phyloP scores from a whole-genome alignment of 257 asterid genomes.

The Penstemon davidsonii region DNA sequence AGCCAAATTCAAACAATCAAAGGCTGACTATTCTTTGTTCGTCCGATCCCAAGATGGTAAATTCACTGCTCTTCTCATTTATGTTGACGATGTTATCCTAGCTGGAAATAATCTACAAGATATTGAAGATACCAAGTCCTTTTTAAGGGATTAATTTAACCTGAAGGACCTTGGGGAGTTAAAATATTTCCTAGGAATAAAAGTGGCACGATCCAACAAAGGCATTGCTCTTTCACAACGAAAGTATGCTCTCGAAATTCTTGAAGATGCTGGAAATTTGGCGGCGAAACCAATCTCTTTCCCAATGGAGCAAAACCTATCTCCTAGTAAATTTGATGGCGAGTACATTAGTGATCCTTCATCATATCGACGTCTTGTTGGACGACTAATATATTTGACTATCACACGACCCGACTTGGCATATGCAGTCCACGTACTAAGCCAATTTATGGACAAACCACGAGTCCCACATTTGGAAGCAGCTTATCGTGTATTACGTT shows the following conservation, averaged over 20 bases:
- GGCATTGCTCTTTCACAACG: not conserved
- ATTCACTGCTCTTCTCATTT: not conserved
- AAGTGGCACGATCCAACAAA: not conserved
- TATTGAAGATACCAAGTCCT: not conserved
- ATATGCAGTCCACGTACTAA: not conserved
- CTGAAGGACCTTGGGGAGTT: constrained; percentile 11
- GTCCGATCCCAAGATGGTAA: no score
- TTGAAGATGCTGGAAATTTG: not conserved
- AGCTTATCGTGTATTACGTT: not conserved
- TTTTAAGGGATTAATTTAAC: not conserved
- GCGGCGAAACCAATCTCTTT: not conserved
- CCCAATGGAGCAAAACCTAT: constrained; percentile 14
- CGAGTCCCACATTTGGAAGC: not conserved
- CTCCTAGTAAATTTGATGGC: not conserved
- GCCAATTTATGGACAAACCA: constrained; percentile 20
- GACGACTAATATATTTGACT: not conserved
- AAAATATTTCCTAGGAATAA: constrained; percentile 13
- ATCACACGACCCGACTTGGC: not conserved
- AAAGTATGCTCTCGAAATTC: not conserved
- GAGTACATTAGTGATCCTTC: not conserved
- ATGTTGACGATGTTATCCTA: constrained; percentile 21
- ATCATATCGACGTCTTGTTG: not conserved
- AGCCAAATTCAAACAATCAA: not conserved
- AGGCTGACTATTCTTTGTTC: constrained; percentile 8
- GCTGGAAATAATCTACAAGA: not conserved